Evolutionary conservation across 306 rosid genomes (phyloP), one percentile per base, ranked within the genome.

Genomic region (Oemleria cerasiformis): DNA sequence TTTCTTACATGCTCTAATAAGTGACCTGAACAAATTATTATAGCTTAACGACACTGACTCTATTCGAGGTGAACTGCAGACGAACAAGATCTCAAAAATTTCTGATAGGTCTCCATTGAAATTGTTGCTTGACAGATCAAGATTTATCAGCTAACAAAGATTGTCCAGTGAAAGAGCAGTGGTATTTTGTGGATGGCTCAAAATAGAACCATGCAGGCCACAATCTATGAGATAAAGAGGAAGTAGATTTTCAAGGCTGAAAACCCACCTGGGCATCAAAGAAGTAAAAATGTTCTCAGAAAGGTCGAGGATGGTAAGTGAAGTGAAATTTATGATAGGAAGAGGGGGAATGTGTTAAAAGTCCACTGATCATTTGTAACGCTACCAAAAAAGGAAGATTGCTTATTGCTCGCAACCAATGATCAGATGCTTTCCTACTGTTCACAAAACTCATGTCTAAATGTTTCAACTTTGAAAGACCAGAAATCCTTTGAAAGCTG

Each of bases 161-260:
- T 19, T 43, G 47, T 43, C 47, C 47, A 43, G 10, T 3, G 12
- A 43, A 43, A 43, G 68, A 15, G 81, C 63, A 23, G 77, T 68
- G 64, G 77, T 8, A 55, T n/a, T 77, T 80, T 44, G 48, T 44
- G 42, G 19, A 56, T n/a, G n/a, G n/a, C n/a, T n/a, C n/a, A n/a
- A n/a, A n/a, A n/a, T n/a, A n/a, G n/a, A n/a, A n/a, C n/a, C n/a
- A n/a, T n/a, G n/a, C n/a, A 43, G 47, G n/a, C 30, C 1, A 62
- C 38, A 16, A 0, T 0, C 0, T 6, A 0, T 5, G 14, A 70
- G 7, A 53, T 43, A 3, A 30, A 77, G 67, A 16, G 54, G 60
- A 41, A 60, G 56, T 25, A 68, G 40, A 12, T 25, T 68, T 20
- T 14, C 14, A 23, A 75, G 79, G 5, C 23, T 60, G 39, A 19